Evolutionary conservation across 2,329 filamentous ascomycete genomes (phyloP).

Genomic region (Sporothrix inflata): DNA sequence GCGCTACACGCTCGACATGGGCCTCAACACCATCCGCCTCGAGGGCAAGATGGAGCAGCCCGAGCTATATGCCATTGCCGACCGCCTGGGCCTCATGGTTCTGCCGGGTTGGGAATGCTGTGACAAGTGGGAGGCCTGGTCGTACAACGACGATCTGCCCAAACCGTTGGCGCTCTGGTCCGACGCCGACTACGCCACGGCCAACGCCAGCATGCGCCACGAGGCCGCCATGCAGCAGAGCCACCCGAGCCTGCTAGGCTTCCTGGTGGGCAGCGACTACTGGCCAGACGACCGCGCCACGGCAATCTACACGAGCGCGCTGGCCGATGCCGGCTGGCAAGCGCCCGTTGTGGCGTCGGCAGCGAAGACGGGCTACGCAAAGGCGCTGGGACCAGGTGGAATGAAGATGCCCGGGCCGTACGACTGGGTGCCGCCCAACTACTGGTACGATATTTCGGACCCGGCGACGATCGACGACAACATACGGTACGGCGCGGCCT

Average conservation of each 20-base stretch:
- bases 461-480: slow-evolving; percentile 36
- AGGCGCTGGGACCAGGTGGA: slow-evolving; percentile 56
- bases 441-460: slow-evolving; percentile 58
- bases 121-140: slow-evolving; percentile 69
- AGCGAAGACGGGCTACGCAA: slow-evolving; percentile 56
- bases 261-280: slow-evolving; percentile 64
- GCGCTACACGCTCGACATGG: slow-evolving; percentile 60
- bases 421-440: slow-evolving; percentile 67
- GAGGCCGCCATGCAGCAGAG: slow-evolving; percentile 63
- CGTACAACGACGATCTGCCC: slow-evolving; percentile 58
- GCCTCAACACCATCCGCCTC: slow-evolving; percentile 64
- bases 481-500: slow-evolving; percentile 57
- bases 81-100: slow-evolving; percentile 63
- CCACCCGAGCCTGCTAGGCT: slow-evolving; percentile 62
- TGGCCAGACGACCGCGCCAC: slow-evolving; percentile 64
- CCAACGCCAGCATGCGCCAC: slow-evolving; percentile 59
- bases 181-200: slow-evolving; percentile 58
- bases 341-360: slow-evolving; percentile 62
- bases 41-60: slow-evolving; percentile 69
- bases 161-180: slow-evolving; percentile 49
- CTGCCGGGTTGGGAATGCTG: slow-evolving; percentile 69
- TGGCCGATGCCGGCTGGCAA: slow-evolving; percentile 58
- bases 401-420: slow-evolving; percentile 71
- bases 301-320: slow-evolving; percentile 54
- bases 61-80: slow-evolving; percentile 61